phyloP scores from a whole-genome alignment of 108 stramenopile species.

The Conticribra guillardii region DNA sequence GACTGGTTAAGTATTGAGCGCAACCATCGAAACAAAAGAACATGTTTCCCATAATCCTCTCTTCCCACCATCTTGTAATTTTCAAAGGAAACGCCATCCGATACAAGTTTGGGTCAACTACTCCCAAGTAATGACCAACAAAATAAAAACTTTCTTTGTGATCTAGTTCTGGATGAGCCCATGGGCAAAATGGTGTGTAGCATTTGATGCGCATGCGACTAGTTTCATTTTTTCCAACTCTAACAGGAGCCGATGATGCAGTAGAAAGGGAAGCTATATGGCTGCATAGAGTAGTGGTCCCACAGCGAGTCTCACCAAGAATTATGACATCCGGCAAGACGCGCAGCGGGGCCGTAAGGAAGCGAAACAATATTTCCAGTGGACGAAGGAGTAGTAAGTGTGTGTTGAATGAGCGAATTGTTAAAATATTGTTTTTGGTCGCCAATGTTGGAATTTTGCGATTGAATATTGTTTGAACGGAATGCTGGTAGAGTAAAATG shows the following conservation, averaged over 20 bases:
- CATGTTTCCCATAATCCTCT: conserved; percentile 39
- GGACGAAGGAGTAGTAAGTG: conserved; percentile 60
- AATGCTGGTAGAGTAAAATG: conserved; percentile 52
- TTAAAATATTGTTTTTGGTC: conserved; percentile 3
- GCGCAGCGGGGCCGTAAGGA: conserved; percentile 50
- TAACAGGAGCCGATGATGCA: too few species aligned
- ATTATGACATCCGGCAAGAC: conserved; percentile 65
- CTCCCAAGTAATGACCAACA: conserved; percentile 65
- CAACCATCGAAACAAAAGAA: conserved; percentile 75
- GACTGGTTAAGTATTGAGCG: conserved; percentile 68
- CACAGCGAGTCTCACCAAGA: conserved; percentile 74
- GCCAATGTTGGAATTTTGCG: conserved; percentile 48
- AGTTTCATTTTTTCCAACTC: conserved; percentile 10
- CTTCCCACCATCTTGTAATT: conserved; percentile 57
- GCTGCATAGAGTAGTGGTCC: conserved; percentile 65
- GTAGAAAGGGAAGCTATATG: conserved; percentile 51
- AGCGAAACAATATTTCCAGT: conserved; percentile 59
- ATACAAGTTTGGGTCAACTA: conserved; percentile 57
- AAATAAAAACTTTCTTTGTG: conserved; percentile 73
- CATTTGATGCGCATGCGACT: conserved; percentile 43
- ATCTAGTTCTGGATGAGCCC: conserved; percentile 68
- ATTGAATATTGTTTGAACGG: conserved; percentile 64
- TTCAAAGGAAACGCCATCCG: conserved; percentile 70
- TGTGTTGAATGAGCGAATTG: conserved; percentile 48
- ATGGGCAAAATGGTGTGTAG: conserved; percentile 68